Evolutionary conservation across 2,329 filamentous ascomycete genomes (phyloP).

Genomic region (Beauveria sp.): DNA sequence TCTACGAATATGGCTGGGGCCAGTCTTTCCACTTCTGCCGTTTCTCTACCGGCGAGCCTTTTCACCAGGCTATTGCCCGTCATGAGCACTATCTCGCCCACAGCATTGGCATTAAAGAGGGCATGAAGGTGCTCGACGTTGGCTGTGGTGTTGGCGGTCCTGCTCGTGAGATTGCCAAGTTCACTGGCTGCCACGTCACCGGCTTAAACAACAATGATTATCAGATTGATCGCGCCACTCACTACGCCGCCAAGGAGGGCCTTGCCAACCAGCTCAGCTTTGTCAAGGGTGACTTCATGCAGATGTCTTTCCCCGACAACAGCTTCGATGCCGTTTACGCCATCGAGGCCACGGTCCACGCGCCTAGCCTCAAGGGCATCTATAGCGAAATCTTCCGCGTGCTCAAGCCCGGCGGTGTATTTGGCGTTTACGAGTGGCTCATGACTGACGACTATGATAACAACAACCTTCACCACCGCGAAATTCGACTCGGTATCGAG

Average conservation of each 20-base stretch:
- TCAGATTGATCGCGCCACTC: conserved; percentile 89
- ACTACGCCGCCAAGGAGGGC: conserved; percentile 76
- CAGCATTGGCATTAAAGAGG: conserved; percentile 75
- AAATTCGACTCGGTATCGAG: conserved; percentile 85
- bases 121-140: conserved; percentile 88
- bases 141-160: conserved; percentile 96
- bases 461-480: conserved; percentile 69
- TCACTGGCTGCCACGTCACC: conserved; percentile 80
- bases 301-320: conserved; percentile 88
- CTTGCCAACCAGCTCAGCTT: conserved; percentile 74
- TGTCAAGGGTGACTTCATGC: conserved; percentile 76
- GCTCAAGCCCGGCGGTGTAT: conserved; percentile 86
- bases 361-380: conserved; percentile 76
- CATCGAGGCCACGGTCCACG: conserved; percentile 90
- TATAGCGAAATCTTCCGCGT: conserved; percentile 89
- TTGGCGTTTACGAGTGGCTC: conserved; percentile 94
- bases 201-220: conserved; percentile 69
- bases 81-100: conserved; percentile 97
- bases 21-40: conserved; percentile 97
- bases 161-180: conserved; percentile 92
- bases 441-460: conserved; percentile 96
- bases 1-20: conserved; percentile 97
- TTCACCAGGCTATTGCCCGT: conserved; percentile 84
- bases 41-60: conserved; percentile 78
- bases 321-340: conserved; percentile 88